Evolutionary conservation across 2,329 filamentous ascomycete species (phyloP), one percentile per base, ranked within the genome.

Genomic region (Xylaria sp.): DNA sequence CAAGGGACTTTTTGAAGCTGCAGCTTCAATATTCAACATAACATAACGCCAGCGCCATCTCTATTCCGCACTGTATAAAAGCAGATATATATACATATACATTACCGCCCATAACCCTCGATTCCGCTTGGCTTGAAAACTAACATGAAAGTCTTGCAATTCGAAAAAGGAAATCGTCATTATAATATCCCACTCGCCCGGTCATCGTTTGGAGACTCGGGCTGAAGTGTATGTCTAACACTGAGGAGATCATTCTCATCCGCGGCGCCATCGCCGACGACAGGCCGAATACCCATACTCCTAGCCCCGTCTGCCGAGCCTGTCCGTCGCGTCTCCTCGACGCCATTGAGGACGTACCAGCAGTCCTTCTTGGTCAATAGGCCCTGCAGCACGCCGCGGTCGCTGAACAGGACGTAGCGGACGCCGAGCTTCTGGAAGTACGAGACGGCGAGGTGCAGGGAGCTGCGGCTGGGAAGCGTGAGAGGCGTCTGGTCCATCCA

Each of bases 401-500:
- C 93, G 46, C 89, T 89, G 78, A 98, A 97, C 3, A 98, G 82
- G 5, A 99, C 89, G 81, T 98, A 97, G 59, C 95, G 88, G 70
- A 99, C 82, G 23, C 96, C 96, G 9, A 99, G 88, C 78, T 95
- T 95, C 82, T 97, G 94, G 81, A 99, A 98, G 86, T 99, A 97
- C 66, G 88, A 90, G 28, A 97, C 90, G 3, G 93, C 93, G n/a
- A 98, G 87, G 77, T 94, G 90, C 68, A 99, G 89, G 67, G 86
- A 91, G 17, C 90, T 90, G 71, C 90, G 88, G 26, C 89, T 90
- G 49, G 93, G 92, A 20, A 98, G 85, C 0, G 96, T 98, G 56
- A 99, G 92, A 0, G 96, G 96, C 0, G 96, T 99, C 80, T 97
- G 95, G 80, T 99, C 96, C 94, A 99, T 97, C 96, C 96, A 99